Conservation (phyloP, 257 asterid genomes). For the Ballota nigra region DNA sequence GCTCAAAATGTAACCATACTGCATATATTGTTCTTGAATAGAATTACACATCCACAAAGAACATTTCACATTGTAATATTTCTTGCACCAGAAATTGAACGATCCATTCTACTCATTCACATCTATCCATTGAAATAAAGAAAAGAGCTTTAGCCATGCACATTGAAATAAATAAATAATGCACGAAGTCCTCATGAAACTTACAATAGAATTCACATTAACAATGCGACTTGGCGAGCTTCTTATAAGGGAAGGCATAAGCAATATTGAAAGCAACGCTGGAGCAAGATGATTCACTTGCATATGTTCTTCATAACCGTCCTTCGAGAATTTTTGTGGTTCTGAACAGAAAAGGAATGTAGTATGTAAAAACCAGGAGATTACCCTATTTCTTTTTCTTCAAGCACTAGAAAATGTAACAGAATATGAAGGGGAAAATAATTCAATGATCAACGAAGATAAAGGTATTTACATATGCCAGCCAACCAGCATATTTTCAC, state of each 20-base stretch:
- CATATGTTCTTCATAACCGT: conserved; percentile 89
- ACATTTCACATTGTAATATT: neutral
- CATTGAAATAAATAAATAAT: neutral
- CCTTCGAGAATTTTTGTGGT: conserved; percentile 81
- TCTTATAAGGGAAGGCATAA: conserved; percentile 89
- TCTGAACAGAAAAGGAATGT: conserved; percentile 43
- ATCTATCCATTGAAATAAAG: neutral
- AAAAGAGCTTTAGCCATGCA: conserved; percentile 7
- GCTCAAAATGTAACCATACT: neutral
- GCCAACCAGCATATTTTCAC: neutral
- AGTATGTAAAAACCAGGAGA: conserved; percentile 17
- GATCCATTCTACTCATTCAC: neutral
- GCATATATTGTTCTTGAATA: neutral
- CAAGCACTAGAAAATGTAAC: conserved; percentile 14
- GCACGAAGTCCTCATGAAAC: conserved; percentile 32
- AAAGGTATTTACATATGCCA: neutral
- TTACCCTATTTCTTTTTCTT: neutral
- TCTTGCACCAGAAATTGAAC: neutral
- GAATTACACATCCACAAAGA: neutral
- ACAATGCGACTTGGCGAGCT: conserved; percentile 94
- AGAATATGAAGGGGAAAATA: neutral
- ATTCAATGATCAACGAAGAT: neutral
- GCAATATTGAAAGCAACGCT: conserved; percentile 80
- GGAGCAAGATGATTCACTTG: conserved; percentile 99
- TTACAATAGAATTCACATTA: conserved; percentile 85